phyloP scores from a whole-genome alignment of 306 rosid genomes.

The Medicago ruthenica region DNA sequence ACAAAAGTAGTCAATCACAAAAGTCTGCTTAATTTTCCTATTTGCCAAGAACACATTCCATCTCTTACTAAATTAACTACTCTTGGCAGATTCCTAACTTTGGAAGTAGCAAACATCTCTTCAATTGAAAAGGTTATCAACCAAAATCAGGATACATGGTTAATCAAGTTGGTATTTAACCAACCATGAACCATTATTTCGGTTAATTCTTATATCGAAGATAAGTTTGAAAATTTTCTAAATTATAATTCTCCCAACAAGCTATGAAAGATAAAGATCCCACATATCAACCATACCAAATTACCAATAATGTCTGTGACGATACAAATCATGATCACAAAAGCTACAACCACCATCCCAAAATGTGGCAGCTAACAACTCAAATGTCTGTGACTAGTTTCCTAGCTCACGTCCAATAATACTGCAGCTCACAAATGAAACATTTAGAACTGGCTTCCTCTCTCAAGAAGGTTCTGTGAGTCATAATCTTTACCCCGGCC shows the following conservation, averaged over 20 bases:
- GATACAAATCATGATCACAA: constrained; percentile 12
- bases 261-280: constrained; percentile 6
- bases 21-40: background rate
- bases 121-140: background rate
- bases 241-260: constrained; percentile 10
- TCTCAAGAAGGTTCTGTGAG: constrained; percentile 59
- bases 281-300: background rate
- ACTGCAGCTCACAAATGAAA: constrained; percentile 1
- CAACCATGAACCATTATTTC: background rate
- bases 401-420: background rate
- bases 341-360: background rate
- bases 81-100: constrained; percentile 3
- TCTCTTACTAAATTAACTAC: background rate
- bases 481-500: constrained; percentile 54
- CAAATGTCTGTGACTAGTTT: background rate
- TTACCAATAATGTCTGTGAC: background rate
- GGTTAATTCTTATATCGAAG: constrained; percentile 5
- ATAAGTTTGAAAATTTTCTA: constrained; percentile 15
- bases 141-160: background rate
- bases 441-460: constrained; percentile 21
- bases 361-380: constrained; percentile 27
- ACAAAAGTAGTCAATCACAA: background rate
- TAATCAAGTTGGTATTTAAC: background rate
- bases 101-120: constrained; percentile 4
- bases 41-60: constrained; percentile 15